Percentiles rank a stretch among this genome's conserved stretches.
phyloP scores from a whole-genome alignment of 495 filamentous ascomycete genomes.

The Daldinia bambusicola region DNA sequence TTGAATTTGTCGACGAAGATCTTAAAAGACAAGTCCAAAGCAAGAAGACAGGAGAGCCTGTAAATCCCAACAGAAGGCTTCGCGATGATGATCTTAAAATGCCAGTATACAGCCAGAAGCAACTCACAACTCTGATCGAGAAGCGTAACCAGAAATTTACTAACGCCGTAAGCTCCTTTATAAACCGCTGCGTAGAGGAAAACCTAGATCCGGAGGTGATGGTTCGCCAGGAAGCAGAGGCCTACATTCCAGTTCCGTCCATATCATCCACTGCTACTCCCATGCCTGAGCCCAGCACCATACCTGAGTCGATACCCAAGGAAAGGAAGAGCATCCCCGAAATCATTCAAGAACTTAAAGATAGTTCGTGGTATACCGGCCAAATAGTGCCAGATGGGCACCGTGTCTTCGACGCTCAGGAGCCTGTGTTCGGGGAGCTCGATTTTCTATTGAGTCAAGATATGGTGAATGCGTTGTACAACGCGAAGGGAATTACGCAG shows the following conservation, averaged over 20 bases:
- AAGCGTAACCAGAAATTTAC: slow-evolving; percentile 89
- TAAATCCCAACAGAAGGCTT: slow-evolving; percentile 69
- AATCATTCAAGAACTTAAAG: slow-evolving; percentile 86
- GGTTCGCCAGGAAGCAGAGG: slow-evolving; percentile 65
- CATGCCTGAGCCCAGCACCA: slow-evolving; percentile 46
- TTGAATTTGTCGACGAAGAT: slow-evolving; percentile 94
- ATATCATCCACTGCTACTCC: slow-evolving; percentile 43
- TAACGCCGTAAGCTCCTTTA: slow-evolving; percentile 78
- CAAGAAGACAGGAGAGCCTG: slow-evolving; percentile 75
- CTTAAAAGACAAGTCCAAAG: slow-evolving; percentile 80
- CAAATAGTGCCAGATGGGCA: slow-evolving; percentile 97
- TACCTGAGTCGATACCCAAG: slow-evolving; percentile 78
- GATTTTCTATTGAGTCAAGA: slow-evolving; percentile 88
- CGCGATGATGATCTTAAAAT: slow-evolving; percentile 87
- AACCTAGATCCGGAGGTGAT: slow-evolving; percentile 72
- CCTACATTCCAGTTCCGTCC: slow-evolving; percentile 58
- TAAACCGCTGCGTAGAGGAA: slow-evolving; percentile 75
- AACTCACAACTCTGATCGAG: slow-evolving; percentile 90
- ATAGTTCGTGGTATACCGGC: slow-evolving; percentile 83
- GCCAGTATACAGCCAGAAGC: slow-evolving; percentile 92
- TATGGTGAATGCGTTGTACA: slow-evolving; percentile 94
- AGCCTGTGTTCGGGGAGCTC: slow-evolving; percentile 83
- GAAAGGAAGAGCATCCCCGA: slow-evolving; percentile 85
- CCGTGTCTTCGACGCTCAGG: slow-evolving; percentile 89
- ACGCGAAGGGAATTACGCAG: slow-evolving; percentile 82